Conservation (phyloP, 192 early-diverging fungal genomes). For the Obelidium mucronatum region DNA sequence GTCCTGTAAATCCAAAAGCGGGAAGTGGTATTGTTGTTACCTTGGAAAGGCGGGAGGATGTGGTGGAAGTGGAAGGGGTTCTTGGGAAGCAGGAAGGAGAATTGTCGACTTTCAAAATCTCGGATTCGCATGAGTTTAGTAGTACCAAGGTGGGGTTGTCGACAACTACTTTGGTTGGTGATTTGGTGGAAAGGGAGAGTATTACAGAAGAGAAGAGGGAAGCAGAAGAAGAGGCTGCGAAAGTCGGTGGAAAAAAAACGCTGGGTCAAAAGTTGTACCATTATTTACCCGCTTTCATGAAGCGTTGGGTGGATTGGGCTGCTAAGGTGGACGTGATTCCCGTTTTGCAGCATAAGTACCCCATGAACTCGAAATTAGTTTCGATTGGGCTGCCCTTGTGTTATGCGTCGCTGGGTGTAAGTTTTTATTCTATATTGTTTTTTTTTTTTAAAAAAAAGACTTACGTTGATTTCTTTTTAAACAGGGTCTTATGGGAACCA, state of each 20-base stretch:
- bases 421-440: conserved; percentile 19
- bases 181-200: background rate
- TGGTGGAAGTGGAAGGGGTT: background rate
- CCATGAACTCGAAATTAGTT: conserved; percentile 52
- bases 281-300: background rate
- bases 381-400: conserved; percentile 70
- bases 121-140: too few relatives aligned
- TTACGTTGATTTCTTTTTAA: background rate
- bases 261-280: conserved; percentile 12
- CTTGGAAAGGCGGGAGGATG: background rate
- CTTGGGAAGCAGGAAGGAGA: background rate
- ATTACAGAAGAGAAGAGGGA: background rate
- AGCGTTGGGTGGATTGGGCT: conserved; percentile 3
- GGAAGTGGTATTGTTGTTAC: background rate
- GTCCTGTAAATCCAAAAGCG: background rate
- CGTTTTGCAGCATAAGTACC: conserved; percentile 50
- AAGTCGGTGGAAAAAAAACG: background rate
- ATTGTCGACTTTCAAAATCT: too few relatives aligned
- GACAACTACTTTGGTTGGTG: background rate
- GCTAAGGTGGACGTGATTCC: conserved; percentile 45
- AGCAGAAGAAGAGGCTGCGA: background rate
- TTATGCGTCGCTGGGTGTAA: conserved; percentile 74
- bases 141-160: background rate
- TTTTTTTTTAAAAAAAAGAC: background rate
- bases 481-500: conserved; percentile 77